phyloP scores from a whole-genome alignment of 2,329 filamentous ascomycete genomes.

The Fusarium sp. region DNA sequence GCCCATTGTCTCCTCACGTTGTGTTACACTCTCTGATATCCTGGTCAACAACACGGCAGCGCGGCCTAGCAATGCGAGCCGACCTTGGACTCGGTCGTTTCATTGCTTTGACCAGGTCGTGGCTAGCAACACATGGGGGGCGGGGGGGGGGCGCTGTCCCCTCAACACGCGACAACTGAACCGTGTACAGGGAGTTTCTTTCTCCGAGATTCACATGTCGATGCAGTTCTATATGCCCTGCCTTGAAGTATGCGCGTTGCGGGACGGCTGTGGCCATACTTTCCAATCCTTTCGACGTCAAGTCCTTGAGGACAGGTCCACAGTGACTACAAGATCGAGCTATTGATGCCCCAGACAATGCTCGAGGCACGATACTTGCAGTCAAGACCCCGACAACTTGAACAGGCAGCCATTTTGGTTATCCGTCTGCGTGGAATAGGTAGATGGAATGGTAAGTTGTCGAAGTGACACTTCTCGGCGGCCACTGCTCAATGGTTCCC shows the following conservation, averaged over 20 bases:
- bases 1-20: slow-evolving; percentile 61
- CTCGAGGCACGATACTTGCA: not conserved
- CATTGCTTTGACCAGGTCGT: slow-evolving; percentile 24
- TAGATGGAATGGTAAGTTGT: too few relatives aligned
- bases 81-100: not conserved
- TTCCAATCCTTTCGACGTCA: not conserved
- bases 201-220: not conserved
- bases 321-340: not conserved
- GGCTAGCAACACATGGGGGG: slow-evolving; percentile 56
- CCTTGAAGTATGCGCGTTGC: not conserved
- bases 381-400: slow-evolving; percentile 52
- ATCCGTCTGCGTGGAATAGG: slow-evolving; percentile 54
- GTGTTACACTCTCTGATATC: slow-evolving; percentile 63
- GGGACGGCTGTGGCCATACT: not conserved
- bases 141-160: slow-evolving; percentile 71
- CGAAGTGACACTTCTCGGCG: too few relatives aligned
- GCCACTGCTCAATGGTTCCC: slow-evolving; percentile 46
- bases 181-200: not conserved
- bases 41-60: slow-evolving; percentile 63
- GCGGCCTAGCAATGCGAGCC: slow-evolving; percentile 40
- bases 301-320: not conserved
- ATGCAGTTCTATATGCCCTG: not conserved
- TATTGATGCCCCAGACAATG: not conserved
- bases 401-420: slow-evolving; percentile 54
- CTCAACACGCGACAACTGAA: slow-evolving; percentile 62